Base-by-base conservation (phyloP, 2,329 filamentous ascomycete species). In the Colletotrichum caudatum region DNA sequence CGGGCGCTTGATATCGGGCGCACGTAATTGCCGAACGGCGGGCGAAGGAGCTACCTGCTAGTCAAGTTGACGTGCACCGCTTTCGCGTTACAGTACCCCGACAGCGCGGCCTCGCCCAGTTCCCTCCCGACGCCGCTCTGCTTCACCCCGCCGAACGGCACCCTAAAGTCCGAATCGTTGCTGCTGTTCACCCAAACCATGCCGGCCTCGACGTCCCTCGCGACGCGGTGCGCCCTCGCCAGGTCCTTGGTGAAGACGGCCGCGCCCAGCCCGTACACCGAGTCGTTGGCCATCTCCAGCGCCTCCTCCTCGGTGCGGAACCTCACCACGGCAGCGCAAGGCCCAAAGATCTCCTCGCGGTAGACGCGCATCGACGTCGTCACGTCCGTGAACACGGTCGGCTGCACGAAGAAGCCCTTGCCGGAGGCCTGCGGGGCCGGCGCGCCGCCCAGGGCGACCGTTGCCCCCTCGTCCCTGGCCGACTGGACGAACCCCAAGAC, bases 401-500 rank as follows among this genome's bases (percentile, higher is more conserved):
- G 78, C 29, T 75, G 73, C 8, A 75, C 73, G 63, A 78, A 80
- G 71, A 75, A 79, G 1, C 79, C 79, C 9, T 58, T 74, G 33
- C 89, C 90, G 33, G 89, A 89, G 1, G 84, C 81, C 41, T 84
- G 81, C 2, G 67, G 41, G 48, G 69, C 72, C 2, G 74, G 69
- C 29, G 75, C 90, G 56, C 82, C 82, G 65, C 82, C 82, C 0
- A 76, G 68, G 6, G 75, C 76, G 11, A 93, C 81, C 0, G 81
- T 89, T 0, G 89, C 88, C 20, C 90, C 91, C 75, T 90, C 88
- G 2, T 83, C 83, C 76, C 90, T 89, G 14, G 90, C 91, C n/a
- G 83, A 77, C 70, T 92, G 85, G 61, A 94, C 88, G 78, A 91
- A 94, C 1, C 84, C 86, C 39, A 93, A 83, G 3, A 94, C 85